Conservation (phyloP, 176 grass and related monocot species). For the Zoysia japonica region DNA sequence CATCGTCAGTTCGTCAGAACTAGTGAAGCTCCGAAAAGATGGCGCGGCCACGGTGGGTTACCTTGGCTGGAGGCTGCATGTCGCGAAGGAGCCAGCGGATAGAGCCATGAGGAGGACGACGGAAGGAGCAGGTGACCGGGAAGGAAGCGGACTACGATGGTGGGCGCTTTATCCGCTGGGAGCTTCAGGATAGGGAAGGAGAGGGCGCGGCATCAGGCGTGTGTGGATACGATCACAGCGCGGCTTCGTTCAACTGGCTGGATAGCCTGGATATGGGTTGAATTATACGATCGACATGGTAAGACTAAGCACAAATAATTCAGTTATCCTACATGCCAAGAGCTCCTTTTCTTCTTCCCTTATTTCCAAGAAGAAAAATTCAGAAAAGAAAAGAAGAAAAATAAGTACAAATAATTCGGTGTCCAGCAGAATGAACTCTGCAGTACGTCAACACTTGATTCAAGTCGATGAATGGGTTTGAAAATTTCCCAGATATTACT, state of each 20-base stretch:
- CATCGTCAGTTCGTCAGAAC: neutral
- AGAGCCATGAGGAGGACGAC: constrained; percentile 48
- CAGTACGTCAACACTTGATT: neutral
- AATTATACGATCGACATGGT: too few species aligned
- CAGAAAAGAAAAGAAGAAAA: neutral
- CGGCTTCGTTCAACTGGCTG: neutral
- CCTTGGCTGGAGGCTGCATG: constrained; percentile 52
- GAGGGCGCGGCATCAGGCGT: constrained; percentile 8
- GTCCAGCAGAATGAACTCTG: neutral
- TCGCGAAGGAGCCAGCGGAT: constrained; percentile 43
- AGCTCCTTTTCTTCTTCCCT: too few species aligned
- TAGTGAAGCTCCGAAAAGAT: neutral
- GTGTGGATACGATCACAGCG: neutral
- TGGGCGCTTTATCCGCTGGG: constrained; percentile 29
- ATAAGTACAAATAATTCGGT: neutral
- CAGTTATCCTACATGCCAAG: too few species aligned
- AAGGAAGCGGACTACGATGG: neutral
- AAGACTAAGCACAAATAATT: too few species aligned
- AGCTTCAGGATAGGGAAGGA: constrained; percentile 10
- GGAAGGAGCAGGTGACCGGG: neutral
- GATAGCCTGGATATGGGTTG: too few species aligned
- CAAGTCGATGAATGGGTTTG: neutral
- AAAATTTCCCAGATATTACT: neutral
- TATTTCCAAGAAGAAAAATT: neutral
- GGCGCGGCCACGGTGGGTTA: neutral